Base-by-base conservation (phyloP, 805 yeast species). In the Starmerella apicola region DNA sequence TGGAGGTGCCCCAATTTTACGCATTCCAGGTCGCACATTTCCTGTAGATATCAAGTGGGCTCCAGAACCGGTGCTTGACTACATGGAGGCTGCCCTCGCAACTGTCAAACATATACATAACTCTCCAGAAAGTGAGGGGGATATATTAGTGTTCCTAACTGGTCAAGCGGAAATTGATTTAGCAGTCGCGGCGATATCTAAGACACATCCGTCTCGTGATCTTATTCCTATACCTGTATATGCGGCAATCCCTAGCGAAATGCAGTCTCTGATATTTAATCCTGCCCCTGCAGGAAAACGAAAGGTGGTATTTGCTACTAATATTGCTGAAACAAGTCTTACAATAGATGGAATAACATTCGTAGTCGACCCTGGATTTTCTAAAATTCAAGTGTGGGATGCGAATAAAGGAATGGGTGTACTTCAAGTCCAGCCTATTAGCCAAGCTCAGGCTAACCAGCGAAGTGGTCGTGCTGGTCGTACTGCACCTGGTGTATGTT, bases 391-490 rank as follows among this genome's bases (percentile, higher is more conserved):
- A 53, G 81, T 83, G 3, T 88, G 74, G 61, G 85, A 86, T 53
- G 84, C 96, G 1, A 62, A 79, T 18, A 76, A 84, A 5, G 86
- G 96, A 13, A 86, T 88, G 76, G 94, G 85, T 44, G 78, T 86
- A 25, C 67, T 91, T 44, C 74, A 79, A 34, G 85, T 91, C 4
- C 74, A 78, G 13, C 93, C 95, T 0, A 84, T 94, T 47, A 86
- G 97, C 0, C 77, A 78, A 53, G 98, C 98, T 0, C 85, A 94
- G 32, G 96, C 95, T 0, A 86, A 84, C 53, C 98, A 91, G 62
- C 68, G 98, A 54, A 86, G 95, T 1, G 98, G 98, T 56, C 75
- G 98, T 65, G 98, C 97, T 5, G 98, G 98, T 31, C 78, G 98
- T 65, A 85, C 94, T 6, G 86, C 94, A 1, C 95, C 97, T 0